phyloP scores from a whole-genome alignment of 1,284 basidiomycete species.

The Amylostereum areolatum region DNA sequence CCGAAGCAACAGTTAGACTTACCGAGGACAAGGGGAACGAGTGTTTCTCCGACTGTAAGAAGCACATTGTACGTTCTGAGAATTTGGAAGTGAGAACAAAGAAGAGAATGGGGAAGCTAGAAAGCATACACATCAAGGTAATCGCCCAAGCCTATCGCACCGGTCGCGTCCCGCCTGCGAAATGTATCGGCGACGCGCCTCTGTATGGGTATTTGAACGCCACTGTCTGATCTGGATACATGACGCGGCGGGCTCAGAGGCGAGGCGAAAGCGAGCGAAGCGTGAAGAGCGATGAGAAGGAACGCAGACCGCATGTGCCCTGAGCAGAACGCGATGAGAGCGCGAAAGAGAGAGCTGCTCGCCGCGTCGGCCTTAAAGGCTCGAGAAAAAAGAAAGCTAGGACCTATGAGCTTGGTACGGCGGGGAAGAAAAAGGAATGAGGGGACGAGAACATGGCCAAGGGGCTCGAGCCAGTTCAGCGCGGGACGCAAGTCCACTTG shows the following conservation, averaged over 20 bases:
- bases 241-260: not conserved
- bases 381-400: no score
- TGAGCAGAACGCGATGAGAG: no score
- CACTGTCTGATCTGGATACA: not conserved
- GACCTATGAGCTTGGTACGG: no score
- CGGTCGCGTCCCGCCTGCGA: slow-evolving; percentile 7
- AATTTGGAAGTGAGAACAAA: not conserved
- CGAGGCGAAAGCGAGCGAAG: not conserved
- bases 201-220: slow-evolving; percentile 4
- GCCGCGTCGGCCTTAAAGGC: no score
- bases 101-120: not conserved
- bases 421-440: no score
- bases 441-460: no score
- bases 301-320: not conserved
- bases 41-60: slow-evolving; percentile 20
- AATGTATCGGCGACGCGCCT: not conserved
- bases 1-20: not conserved
- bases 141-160: slow-evolving; percentile 22
- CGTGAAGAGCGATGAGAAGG: not conserved
- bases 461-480: no score
- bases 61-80: slow-evolving; percentile 26
- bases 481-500: no score
- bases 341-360: no score
- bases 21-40: slow-evolving; percentile 25
- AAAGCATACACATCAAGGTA: slow-evolving; percentile 21